Conservation (phyloP, 108 stramenopile genomes). For the Fistulifera solaris region DNA sequence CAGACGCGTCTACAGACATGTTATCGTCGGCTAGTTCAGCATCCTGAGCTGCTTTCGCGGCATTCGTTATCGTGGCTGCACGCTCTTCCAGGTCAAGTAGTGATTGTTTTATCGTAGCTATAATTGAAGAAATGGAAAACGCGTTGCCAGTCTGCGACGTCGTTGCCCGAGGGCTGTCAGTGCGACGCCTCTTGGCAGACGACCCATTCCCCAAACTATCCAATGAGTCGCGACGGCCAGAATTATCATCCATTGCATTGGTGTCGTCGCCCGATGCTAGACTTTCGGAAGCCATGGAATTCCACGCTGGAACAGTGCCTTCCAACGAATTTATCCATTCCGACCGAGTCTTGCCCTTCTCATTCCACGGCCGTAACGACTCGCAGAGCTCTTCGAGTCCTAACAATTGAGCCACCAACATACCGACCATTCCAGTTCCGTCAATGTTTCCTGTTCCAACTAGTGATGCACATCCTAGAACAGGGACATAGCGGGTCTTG, state of each 20-base stretch:
- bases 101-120: slow-evolving; percentile 17
- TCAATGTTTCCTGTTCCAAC: slow-evolving; percentile 36
- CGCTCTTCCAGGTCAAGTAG: slow-evolving; percentile 44
- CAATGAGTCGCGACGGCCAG: too few species aligned
- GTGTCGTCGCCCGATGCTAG: not conserved
- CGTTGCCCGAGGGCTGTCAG: not conserved
- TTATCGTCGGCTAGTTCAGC: slow-evolving; percentile 59
- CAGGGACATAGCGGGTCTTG: slow-evolving; percentile 2
- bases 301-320: slow-evolving; percentile 48
- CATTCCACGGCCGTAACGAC: slow-evolving; percentile 43
- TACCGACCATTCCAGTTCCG: slow-evolving; percentile 51
- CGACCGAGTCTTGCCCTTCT: slow-evolving; percentile 31
- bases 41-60: slow-evolving; percentile 50
- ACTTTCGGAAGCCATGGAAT: slow-evolving; percentile 9
- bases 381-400: slow-evolving; percentile 56
- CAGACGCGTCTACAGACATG: slow-evolving; percentile 42
- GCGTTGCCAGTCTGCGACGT: not conserved
- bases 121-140: slow-evolving; percentile 1
- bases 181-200: slow-evolving; percentile 19
- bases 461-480: slow-evolving; percentile 25
- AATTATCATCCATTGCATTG: not conserved
- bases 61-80: slow-evolving; percentile 40
- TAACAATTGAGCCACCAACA: slow-evolving; percentile 45
- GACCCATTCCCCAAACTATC: not conserved
- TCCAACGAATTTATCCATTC: slow-evolving; percentile 50